Evolutionary conservation across 176 grass and related monocot species (phyloP).

Genomic region (Ananas comosus): DNA sequence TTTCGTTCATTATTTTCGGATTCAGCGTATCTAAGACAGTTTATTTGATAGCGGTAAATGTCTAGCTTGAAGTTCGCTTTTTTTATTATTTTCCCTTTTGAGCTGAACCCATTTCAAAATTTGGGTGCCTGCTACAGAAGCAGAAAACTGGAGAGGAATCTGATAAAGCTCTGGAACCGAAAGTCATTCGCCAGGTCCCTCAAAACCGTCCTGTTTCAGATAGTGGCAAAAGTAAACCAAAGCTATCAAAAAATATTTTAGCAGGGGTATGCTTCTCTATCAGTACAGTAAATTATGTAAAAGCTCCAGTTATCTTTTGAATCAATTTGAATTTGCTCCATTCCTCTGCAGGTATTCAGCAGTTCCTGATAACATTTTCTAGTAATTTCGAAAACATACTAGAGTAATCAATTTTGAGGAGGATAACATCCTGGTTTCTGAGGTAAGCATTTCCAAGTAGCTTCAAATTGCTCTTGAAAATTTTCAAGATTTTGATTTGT

Average conservation of each 20-base stretch:
- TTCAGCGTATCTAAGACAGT: neutral
- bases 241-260: conserved; percentile 62
- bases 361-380: conserved; percentile 22
- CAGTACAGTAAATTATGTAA: conserved; percentile 1
- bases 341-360: conserved; percentile 42
- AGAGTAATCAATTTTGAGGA: no score
- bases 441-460: no score
- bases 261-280: conserved; percentile 42
- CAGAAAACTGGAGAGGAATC: conserved; percentile 46
- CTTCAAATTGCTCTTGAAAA: no score
- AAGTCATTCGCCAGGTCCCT: conserved; percentile 33
- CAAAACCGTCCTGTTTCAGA: conserved; percentile 53
- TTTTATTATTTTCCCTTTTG: neutral
- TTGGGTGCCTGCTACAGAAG: conserved; percentile 41
- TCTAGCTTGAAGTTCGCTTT: conserved; percentile 2
- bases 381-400: neutral
- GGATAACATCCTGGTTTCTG: no score
- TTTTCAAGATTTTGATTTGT: no score
- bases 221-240: conserved; percentile 36
- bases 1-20: no score
- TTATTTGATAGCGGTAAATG: neutral
- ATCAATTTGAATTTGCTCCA: conserved; percentile 2
- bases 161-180: conserved; percentile 20
- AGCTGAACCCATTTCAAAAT: neutral
- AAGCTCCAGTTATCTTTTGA: neutral